These are phyloP conservation scores for Apiotrichum domesticum DNA, from an alignment of 1,284 basidiomycete genomes.

Conservation along the genomic window DNA sequence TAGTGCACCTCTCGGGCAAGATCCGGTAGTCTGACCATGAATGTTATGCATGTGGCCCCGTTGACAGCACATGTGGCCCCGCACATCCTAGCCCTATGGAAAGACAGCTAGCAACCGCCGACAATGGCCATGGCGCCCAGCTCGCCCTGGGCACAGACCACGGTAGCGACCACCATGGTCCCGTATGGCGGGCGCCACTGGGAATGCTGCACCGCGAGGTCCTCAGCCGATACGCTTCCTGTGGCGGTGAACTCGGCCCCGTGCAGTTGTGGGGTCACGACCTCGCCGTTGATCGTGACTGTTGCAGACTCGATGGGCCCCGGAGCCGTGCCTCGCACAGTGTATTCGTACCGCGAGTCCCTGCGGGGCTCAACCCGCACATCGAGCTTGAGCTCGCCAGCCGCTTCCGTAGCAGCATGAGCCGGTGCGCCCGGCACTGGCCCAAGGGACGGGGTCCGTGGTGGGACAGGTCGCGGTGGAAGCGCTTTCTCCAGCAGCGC, in stretches of 20 bases:
- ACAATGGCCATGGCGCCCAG: neutral
- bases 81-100: no score
- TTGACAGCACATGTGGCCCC: no score
- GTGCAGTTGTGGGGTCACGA: neutral
- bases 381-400: neutral
- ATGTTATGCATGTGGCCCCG: no score
- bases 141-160: neutral
- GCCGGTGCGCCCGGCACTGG: neutral
- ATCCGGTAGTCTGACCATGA: no score
- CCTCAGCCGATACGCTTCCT: neutral
- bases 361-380: neutral
- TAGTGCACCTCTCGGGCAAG: no score
- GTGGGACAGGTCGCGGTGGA: neutral
- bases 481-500: neutral
- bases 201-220: conserved; percentile 2
- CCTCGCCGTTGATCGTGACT: conserved; percentile 2
- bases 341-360: neutral
- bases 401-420: neutral
- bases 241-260: neutral
- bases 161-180: conserved; percentile 1
- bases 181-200: conserved; percentile 6
- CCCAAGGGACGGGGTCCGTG: neutral
- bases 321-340: neutral
- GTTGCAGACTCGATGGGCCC: neutral
- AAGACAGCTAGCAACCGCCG: neutral